Evolutionary conservation across 352 stramenopile species (phyloP).

Genomic region (Phytophthora fragariae): DNA sequence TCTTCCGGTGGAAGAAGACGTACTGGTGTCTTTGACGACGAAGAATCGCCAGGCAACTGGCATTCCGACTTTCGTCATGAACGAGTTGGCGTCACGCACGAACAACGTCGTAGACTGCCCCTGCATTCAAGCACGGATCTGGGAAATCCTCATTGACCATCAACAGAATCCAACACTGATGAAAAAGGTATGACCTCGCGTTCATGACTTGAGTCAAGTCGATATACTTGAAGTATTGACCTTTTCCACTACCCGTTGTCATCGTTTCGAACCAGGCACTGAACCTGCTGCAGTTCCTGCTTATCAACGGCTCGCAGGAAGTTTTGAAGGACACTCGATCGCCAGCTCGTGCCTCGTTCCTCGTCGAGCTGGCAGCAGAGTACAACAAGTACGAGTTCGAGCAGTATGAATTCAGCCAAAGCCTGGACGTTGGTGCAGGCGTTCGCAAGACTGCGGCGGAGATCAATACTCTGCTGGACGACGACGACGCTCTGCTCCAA

Average conservation of each 20-base stretch:
- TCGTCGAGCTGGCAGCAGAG: slow-evolving; percentile 51
- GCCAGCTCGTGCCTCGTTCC: slow-evolving; percentile 49
- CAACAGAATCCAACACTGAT: slow-evolving; percentile 63
- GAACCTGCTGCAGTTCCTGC: slow-evolving; percentile 65
- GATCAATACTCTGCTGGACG: slow-evolving; percentile 53
- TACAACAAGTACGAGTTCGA: slow-evolving; percentile 84
- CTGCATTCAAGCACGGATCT: slow-evolving; percentile 76
- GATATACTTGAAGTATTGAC: background rate
- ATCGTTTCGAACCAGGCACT: slow-evolving; percentile 41
- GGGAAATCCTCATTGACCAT: slow-evolving; percentile 70
- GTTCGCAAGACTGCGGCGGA: slow-evolving; percentile 69
- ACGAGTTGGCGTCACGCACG: slow-evolving; percentile 69
- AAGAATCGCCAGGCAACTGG: slow-evolving; percentile 45
- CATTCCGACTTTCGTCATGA: slow-evolving; percentile 64
- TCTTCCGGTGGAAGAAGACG: slow-evolving; percentile 60
- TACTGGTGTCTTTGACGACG: slow-evolving; percentile 47
- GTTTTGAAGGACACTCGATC: slow-evolving; percentile 70
- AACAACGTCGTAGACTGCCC: slow-evolving; percentile 81
- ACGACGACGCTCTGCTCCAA: slow-evolving; percentile 62
- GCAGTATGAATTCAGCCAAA: slow-evolving; percentile 78
- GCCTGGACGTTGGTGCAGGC: slow-evolving; percentile 69
- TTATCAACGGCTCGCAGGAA: slow-evolving; percentile 77
- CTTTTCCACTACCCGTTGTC: background rate
- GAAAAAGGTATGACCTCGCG: slow-evolving; percentile 49
- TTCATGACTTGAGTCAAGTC: background rate